Evolutionary conservation across 495 filamentous ascomycete species (phyloP), one percentile per base, ranked within the genome.

Genomic region (Parmelia sp.): DNA sequence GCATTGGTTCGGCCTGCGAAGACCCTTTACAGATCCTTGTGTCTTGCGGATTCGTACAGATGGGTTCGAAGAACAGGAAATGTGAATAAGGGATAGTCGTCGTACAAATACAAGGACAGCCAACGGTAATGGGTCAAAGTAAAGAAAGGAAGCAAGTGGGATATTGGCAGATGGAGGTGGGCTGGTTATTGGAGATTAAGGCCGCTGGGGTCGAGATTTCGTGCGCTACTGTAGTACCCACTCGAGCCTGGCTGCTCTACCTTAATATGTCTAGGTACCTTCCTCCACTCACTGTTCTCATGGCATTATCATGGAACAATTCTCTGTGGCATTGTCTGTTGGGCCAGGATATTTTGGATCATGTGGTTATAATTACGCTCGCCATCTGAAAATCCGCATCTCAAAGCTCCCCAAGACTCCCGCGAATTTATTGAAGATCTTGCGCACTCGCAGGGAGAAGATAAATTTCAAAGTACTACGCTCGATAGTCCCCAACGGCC

Each of bases 61-160:
- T 61, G 11, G 11, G 57, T 42, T 37, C 33, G 60, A 61, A 60
- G 35, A 58, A 61, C 37, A 14, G 23, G 9, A 35, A 57, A 12
- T 12, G 1, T 53, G 57, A 63, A 57, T 47, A 29, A 25, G 17
- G 45, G 60, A 44, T 60, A 59, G 58, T 19, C 63, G 66, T 66
- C 60, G 66, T 70, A 70, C 69, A 70, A 70, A 59, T 70, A 70
- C 69, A 70, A 63, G 21, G 21, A 59, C 25, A 40, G 10, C 29
- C 35, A 55, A 45, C 25, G 47, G 55, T 17, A 47, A 51, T 17
- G 61, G 37, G 40, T 45, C 19, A 60, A 36, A 35, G 58, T 59
- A 57, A 55, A 66, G 39, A 63, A 27, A 60, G 62, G 57, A 61
- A 60, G 62, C 47, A 61, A 70, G 70, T 72, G 72, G 66, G 72